phyloP scores from a whole-genome alignment of 2,329 filamentous ascomycete species.

The Lecanicillium sp. region DNA sequence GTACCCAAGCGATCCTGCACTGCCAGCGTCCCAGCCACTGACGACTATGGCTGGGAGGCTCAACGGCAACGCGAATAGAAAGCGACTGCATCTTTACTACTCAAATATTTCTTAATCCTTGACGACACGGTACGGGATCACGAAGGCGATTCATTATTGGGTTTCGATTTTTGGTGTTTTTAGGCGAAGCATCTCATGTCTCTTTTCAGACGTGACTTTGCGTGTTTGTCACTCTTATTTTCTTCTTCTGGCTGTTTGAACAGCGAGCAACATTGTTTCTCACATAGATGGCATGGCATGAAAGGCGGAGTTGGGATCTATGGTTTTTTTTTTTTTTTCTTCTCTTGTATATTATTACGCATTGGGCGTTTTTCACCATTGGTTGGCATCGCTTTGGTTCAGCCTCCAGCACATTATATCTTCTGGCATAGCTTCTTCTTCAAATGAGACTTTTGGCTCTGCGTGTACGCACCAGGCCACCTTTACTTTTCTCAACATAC shows the following conservation, averaged over 20 bases:
- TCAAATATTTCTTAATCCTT: not conserved
- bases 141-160: slow-evolving; percentile 6
- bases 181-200: slow-evolving; percentile 1
- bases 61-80: slow-evolving; percentile 26
- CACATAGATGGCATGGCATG: slow-evolving; percentile 15
- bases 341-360: slow-evolving; percentile 5
- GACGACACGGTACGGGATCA: slow-evolving; percentile 14
- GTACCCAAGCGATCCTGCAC: slow-evolving; percentile 17
- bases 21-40: slow-evolving; percentile 26
- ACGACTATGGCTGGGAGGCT: slow-evolving; percentile 51
- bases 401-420: no score
- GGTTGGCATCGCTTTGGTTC: no score
- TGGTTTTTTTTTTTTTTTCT: not conserved
- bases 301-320: slow-evolving; percentile 3
- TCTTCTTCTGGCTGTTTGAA: slow-evolving; percentile 11
- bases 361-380: no score
- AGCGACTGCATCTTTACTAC: slow-evolving; percentile 24
- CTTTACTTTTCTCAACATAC: not conserved
- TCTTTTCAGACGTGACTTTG: slow-evolving; percentile 4
- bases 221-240: slow-evolving; percentile 3
- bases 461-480: slow-evolving; percentile 22
- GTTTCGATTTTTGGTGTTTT: not conserved
- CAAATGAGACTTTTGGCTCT: slow-evolving; percentile 19
- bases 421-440: slow-evolving; percentile 2
- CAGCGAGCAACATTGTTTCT: slow-evolving; percentile 14